Base-by-base conservation (phyloP, 1,284 basidiomycete species). In the Gomphus sp. region DNA sequence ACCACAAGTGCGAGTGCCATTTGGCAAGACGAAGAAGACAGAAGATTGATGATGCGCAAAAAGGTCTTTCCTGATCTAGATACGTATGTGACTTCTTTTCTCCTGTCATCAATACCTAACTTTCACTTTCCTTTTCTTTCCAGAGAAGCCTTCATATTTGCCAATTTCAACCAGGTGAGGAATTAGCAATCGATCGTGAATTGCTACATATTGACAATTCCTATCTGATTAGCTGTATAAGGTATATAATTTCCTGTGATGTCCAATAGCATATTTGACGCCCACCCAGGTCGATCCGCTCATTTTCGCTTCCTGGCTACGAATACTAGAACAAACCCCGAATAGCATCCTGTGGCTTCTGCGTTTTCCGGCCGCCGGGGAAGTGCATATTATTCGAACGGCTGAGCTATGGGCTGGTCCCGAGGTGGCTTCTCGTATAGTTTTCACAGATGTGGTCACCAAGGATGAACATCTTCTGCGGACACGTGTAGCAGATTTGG, bases 321-420 rank as follows among this genome's bases (percentile, higher is more conserved):
- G 74, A 39, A 82, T 85, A 52, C 72, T 85, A 16, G 63, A 70
- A 18, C 70, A 72, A 48, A 76, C 81, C 33, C 79, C 76, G 8
- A 76, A 76, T 36, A 81, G 80, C 53, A 77, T 85, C 61, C 69
- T 85, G 14, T 85, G 82, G 82, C 71, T 85, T 8, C 71, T 85
- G 44, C 78, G 82, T 14, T 85, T 85, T 64, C 83, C 82, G 2
- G 70, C 75, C 0, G 72, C 80, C 7, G 82, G 79, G 39, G 81
- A 84, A 62, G 68, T 74, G 56, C 77, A 85, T 64, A 68, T 84
- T 16, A 64, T 76, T 50, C 74, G 76, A 28, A 74, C 76, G 2
- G 82, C 83, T 3, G 62, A 64, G 49, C 64, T 70, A 41, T 82
- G 81, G 78, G 82, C 77, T 1, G 80, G 80, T 1, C 66, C 76